These are phyloP conservation scores for Gaultheria prostrata DNA, from an alignment of 148 eudicot species.

Conservation along the genomic window DNA sequence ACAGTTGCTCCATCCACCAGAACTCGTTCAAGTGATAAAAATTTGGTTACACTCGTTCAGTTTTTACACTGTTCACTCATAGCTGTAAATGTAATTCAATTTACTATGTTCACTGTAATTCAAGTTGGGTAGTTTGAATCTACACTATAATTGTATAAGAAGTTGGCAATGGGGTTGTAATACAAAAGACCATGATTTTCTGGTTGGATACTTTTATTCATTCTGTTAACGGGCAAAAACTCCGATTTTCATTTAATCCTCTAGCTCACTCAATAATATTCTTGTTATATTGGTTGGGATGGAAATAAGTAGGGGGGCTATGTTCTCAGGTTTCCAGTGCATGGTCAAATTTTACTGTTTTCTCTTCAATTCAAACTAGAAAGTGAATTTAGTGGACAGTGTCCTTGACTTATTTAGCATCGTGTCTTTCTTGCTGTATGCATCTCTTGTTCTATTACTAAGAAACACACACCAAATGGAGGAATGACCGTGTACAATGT, in stretches of 20 bases:
- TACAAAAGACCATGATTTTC: not conserved
- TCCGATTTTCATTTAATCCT: not conserved
- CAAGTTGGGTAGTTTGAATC: not conserved
- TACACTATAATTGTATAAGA: not conserved
- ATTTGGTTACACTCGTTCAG: too few species aligned
- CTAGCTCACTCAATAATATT: not conserved
- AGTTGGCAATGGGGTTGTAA: not conserved
- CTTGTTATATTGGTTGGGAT: not conserved
- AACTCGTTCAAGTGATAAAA: too few species aligned
- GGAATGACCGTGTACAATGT: not conserved
- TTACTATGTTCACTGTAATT: not conserved
- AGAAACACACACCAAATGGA: not conserved
- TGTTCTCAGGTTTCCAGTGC: not conserved
- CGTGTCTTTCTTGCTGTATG: conserved; percentile 26
- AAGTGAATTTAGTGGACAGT: not conserved
- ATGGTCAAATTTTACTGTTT: not conserved
- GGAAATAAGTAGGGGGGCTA: not conserved
- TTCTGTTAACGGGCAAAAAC: not conserved
- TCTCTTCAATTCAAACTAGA: not conserved
- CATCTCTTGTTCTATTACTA: conserved; percentile 14
- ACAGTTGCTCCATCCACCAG: too few species aligned
- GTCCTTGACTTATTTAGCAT: not conserved
- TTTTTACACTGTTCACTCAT: too few species aligned
- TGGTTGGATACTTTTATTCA: not conserved
- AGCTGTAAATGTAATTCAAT: too few species aligned